These are phyloP conservation scores for Fomitopsis palustris DNA, from an alignment of 1,284 basidiomycete species.

Conservation along the genomic window DNA sequence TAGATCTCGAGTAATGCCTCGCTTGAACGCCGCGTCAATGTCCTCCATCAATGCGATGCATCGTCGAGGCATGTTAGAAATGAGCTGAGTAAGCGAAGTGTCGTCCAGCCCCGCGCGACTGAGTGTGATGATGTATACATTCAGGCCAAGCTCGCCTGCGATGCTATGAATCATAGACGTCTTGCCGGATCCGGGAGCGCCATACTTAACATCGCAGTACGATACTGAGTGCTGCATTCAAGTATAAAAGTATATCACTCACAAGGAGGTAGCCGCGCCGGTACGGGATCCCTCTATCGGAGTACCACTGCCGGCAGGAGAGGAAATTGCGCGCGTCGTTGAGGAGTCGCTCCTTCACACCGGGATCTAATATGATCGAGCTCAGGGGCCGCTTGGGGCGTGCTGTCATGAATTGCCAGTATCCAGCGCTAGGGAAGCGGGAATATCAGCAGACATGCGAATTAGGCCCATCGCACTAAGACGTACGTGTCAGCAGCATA, in stretches of 20 bases:
- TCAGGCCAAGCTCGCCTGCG: conserved; percentile 70
- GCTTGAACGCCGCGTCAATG: conserved; percentile 71
- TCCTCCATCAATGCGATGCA: conserved; percentile 82
- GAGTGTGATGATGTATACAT: conserved; percentile 74
- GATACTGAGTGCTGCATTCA: not conserved
- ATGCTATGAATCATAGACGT: conserved; percentile 73
- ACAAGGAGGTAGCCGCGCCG: conserved; percentile 69
- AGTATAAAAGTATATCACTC: conserved; percentile 13
- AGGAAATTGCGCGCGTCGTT: conserved; percentile 19
- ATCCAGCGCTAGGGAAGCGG: conserved; percentile 9
- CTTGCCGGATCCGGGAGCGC: conserved; percentile 74
- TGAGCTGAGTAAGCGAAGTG: conserved; percentile 51
- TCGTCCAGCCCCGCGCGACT: conserved; percentile 70
- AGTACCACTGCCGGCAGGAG: conserved; percentile 35
- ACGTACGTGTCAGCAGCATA: conserved; percentile 14
- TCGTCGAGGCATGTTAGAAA: conserved; percentile 61
- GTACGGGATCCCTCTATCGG: conserved; percentile 62
- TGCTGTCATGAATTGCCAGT: conserved; percentile 13
- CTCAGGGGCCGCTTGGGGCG: conserved; percentile 15
- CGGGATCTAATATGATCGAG: conserved; percentile 18
- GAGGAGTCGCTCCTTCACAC: conserved; percentile 16
- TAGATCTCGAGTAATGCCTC: conserved; percentile 11
- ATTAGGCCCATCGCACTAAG: too few relatives aligned
- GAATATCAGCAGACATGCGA: not conserved
- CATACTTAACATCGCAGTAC: conserved; percentile 41